Conservation (phyloP, 2,329 filamentous ascomycete species). For the Ophiostoma ips region DNA sequence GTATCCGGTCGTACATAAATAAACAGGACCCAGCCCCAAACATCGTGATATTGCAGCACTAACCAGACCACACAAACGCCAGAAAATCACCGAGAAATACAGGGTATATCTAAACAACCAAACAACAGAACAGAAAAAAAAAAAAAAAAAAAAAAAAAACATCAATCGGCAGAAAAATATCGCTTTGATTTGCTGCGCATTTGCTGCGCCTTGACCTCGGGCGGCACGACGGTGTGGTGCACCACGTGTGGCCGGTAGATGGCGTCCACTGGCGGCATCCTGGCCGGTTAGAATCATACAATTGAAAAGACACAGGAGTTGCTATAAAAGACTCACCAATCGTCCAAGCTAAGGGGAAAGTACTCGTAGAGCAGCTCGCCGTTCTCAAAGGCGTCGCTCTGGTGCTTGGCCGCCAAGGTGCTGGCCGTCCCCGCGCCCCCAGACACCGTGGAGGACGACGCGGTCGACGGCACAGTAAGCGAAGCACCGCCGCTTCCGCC, state of each 20-base stretch:
- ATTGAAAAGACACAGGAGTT: background rate
- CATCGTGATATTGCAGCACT: too few relatives aligned
- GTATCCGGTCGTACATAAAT: too few relatives aligned
- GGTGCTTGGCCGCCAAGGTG: constrained; percentile 6
- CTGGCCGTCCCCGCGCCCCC: constrained; percentile 5
- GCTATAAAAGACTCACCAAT: constrained; percentile 41
- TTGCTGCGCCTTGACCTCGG: constrained; percentile 56
- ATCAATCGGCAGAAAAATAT: constrained; percentile 54
- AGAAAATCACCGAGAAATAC: too few relatives aligned
- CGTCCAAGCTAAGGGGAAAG: constrained; percentile 79
- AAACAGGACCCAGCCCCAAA: too few relatives aligned
- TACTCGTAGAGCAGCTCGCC: constrained; percentile 87
- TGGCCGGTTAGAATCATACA: constrained; percentile 16
- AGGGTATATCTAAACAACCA: too few relatives aligned
- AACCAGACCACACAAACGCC: too few relatives aligned
- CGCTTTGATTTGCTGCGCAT: constrained; percentile 52
- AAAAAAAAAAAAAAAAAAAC: background rate
- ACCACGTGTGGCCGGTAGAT: constrained; percentile 88
- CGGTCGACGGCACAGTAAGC: background rate
- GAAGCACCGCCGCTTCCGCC: background rate
- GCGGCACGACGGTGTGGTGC: constrained; percentile 65
- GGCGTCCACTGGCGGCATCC: constrained; percentile 78
- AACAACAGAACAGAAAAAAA: background rate
- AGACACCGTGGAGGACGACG: constrained; percentile 9
- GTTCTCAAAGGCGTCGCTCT: constrained; percentile 49